A percentile compares a stretch with the other conserved stretches of the same genome.
Evolutionary conservation across 495 filamentous ascomycete species (phyloP).

Genomic region (Penicillium herquei): DNA sequence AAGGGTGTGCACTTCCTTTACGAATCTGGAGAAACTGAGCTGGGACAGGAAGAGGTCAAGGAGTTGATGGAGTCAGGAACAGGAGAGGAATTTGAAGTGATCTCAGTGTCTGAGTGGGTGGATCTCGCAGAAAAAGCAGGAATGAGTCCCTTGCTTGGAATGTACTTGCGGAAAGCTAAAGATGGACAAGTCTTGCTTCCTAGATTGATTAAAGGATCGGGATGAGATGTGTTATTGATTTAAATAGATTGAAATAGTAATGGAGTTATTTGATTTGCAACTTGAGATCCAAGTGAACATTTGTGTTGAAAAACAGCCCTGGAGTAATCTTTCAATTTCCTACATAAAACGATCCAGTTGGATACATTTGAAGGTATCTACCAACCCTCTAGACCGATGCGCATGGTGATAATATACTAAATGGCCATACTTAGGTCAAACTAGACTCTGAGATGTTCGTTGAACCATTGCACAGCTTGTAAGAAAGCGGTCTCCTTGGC

Average conservation of each 20-base stretch:
- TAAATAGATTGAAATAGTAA: background rate
- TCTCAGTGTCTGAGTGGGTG: conserved; percentile 20
- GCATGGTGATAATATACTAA: too few species aligned
- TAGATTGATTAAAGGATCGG: conserved; percentile 13
- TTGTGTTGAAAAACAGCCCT: background rate
- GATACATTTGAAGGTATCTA: too few species aligned
- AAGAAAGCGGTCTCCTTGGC: conserved; percentile 6
- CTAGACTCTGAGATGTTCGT: background rate
- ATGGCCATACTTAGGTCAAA: too few species aligned
- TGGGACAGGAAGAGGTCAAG: conserved; percentile 16
- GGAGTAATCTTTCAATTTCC: too few species aligned
- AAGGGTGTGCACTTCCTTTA: conserved; percentile 1
- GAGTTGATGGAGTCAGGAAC: conserved; percentile 14
- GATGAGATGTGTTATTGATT: background rate
- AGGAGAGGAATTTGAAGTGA: conserved; percentile 9
- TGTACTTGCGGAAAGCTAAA: conserved; percentile 19
- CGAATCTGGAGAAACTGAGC: conserved; percentile 20
- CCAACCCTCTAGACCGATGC: too few species aligned
- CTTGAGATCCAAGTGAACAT: background rate
- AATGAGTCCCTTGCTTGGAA: conserved; percentile 20
- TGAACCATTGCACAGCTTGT: conserved; percentile 4
- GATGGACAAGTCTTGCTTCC: conserved; percentile 20
- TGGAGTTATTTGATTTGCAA: background rate
- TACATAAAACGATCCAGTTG: too few species aligned
- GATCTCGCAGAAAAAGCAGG: conserved; percentile 18